Evolutionary conservation across 176 grass and related monocot species (phyloP), one percentile per base, ranked within the genome.

Genomic region (Puya raimondii): DNA sequence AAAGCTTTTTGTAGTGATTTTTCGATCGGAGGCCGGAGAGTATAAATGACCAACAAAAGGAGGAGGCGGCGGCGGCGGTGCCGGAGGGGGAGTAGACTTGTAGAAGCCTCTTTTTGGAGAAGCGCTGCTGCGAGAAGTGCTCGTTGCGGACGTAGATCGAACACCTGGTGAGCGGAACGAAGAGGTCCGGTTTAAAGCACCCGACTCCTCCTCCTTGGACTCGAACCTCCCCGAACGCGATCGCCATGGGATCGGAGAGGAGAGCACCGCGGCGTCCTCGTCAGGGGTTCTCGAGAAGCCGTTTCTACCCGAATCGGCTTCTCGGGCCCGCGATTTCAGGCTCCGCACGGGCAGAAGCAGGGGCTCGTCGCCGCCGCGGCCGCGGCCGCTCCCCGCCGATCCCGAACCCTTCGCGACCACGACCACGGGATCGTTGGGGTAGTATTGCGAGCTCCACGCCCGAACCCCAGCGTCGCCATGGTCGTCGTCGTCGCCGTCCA

Each of bases 181-280:
- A 17, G 56, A 12, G 56, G 20, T 21, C 15, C 5, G 33, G 6
- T 59, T 59, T 15, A 10, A 59, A 59, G 56, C 1, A 20, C 13
- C 20, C 4, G 25, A 50, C 67, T 80, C 77, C 49, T 80, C 77
- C 49, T 72, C 77, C 50, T 70, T 80, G 3, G 53, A 12, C 65
- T 85, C 89, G 14, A 88, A 18, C 83, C 70, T 72, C 23, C 69
- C 82, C 4, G 82, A 84, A 13, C 87, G 75, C 18, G 87, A 88
- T 12, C 71, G 61, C 94, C 94, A 99, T 75, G 94, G 94, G 74
- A 91, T 91, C 49, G 94, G 94, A 72, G 94, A 99, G 25, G 80
- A 90, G 21, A 93, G 89, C 70, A 90, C 94, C 48, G 74, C 72
- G 4, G 70, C 78, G 3, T 67, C 14, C 75, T 42, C 49, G 2